phyloP scores from a whole-genome alignment of 148 eudicot genomes.

The Cornus kousa region DNA sequence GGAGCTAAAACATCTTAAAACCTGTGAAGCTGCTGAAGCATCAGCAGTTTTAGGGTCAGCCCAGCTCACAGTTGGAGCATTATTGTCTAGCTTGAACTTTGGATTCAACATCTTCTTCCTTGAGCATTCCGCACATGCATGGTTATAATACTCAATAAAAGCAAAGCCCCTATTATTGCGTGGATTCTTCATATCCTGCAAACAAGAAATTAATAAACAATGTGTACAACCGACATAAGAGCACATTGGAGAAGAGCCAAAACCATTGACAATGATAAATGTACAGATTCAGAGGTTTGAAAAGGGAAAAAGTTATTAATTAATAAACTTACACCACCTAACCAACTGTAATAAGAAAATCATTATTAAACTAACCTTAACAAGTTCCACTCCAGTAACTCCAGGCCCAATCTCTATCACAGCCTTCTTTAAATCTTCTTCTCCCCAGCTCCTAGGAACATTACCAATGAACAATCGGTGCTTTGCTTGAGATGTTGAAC shows the following conservation, averaged over 20 bases:
- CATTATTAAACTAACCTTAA: conserved; percentile 53
- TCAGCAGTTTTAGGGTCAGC: conserved; percentile 86
- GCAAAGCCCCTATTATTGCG: conserved; percentile 90
- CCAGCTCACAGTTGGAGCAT: conserved; percentile 95
- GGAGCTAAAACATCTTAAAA: conserved; percentile 15
- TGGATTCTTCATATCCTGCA: conserved; percentile 84
- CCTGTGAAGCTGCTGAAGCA: conserved; percentile 78
- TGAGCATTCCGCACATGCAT: conserved; percentile 95
- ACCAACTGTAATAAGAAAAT: too few species aligned
- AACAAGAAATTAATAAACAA: conserved; percentile 8
- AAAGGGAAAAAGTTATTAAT: too few species aligned
- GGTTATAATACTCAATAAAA: conserved; percentile 89
- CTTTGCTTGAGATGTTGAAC: conserved; percentile 94
- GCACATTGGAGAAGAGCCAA: background rate
- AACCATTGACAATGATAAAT: background rate
- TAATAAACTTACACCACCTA: background rate
- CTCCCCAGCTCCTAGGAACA: conserved; percentile 77
- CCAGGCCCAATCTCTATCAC: conserved; percentile 86
- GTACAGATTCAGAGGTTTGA: background rate
- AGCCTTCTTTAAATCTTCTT: conserved; percentile 61
- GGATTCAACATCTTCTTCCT: conserved; percentile 75
- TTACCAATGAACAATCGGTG: conserved; percentile 87
- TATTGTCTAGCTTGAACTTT: conserved; percentile 73
- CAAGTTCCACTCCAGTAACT: conserved; percentile 58
- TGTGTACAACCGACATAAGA: background rate